Evolutionary conservation across 768 basidiomycete species (phyloP), one percentile per base, ranked within the genome.

Genomic region (Lanmaoa rubissima): DNA sequence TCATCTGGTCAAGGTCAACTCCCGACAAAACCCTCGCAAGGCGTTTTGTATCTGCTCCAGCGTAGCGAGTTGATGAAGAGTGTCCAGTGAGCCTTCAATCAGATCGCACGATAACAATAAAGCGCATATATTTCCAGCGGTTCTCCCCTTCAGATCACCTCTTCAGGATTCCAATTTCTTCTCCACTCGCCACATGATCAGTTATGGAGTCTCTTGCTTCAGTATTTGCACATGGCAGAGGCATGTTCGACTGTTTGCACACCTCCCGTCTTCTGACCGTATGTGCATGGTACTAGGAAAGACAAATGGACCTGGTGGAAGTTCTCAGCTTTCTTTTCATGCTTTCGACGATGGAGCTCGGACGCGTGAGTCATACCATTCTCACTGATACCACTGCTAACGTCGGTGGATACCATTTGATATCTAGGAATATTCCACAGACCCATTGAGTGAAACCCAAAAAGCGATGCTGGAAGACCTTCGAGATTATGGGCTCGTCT

Each of bases 311-410:
- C 72, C 78, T 95, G 0, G 92, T 98, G 10, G 92, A 96, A 69
- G 90, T 97, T 10, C 79, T 98, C 53, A 88, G 89, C 61, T 94
- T 98, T 73, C 79, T 98, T 48, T 94, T 98, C 78, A 97, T 98
- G 89, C 79, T 99, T 58, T 94, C 94, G 2, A 97, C 92, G 4
- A 94, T 95, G 86, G 93, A 97, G 68, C 84, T 98, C 7, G 94
- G 94, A 46, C 80, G 87, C 63, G 94, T 94, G 66, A 70, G 82
- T 73, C 36, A 39, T 34, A 9, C 3, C 39, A 3, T 45, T 34
- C n/a, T 26, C 5, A 8, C 12, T 28, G 24, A 39, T 11, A n/a
- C 16, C 17, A 8, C 31, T 6, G 9, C 34, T 45, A 7, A 47
- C 26, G 19, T 34, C 28, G 14, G 21, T 10, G 48, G 46, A 41